A percentile compares a stretch with the other conserved stretches of the same genome.
Evolutionary conservation across 202 grass and related monocot species (phyloP).

Genomic region (Bolboschoenoplectus hybrid): DNA sequence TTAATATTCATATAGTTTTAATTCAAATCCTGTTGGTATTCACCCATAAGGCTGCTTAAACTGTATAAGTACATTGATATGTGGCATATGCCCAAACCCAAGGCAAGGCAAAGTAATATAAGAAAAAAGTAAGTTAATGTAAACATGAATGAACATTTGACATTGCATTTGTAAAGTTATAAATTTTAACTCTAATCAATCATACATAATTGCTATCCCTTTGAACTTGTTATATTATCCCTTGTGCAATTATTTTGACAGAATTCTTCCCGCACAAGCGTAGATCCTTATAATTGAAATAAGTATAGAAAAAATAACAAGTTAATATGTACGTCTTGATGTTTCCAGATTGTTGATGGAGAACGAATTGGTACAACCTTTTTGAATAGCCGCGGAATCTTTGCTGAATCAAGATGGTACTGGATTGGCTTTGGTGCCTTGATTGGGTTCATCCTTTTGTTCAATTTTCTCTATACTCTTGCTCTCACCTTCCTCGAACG

Average conservation of each 20-base stretch:
- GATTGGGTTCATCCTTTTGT: slow-evolving; percentile 66
- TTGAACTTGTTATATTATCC: slow-evolving; percentile 6
- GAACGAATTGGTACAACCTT: slow-evolving; percentile 56
- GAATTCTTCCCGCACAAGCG: neutral
- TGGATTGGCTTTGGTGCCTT: slow-evolving; percentile 82
- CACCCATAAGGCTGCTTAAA: neutral
- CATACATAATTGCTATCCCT: neutral
- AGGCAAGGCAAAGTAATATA: neutral
- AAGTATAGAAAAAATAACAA: neutral
- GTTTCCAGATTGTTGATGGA: slow-evolving; percentile 35
- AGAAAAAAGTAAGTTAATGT: neutral
- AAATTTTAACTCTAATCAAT: neutral
- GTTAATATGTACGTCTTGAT: neutral
- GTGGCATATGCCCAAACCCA: neutral
- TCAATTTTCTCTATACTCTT: slow-evolving; percentile 72
- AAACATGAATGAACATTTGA: neutral
- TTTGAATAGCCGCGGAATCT: slow-evolving; percentile 60
- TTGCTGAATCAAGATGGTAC: slow-evolving; percentile 82
- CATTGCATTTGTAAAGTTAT: neutral
- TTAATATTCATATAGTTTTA: neutral
- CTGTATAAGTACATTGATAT: neutral
- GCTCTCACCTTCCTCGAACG: slow-evolving; percentile 64
- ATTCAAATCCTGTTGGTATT: neutral
- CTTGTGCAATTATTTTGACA: neutral
- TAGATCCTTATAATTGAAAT: neutral